Evolutionary conservation across 352 stramenopile species (phyloP), one percentile per base, ranked within the genome.

Genomic region (Globisporangium spinosum): DNA sequence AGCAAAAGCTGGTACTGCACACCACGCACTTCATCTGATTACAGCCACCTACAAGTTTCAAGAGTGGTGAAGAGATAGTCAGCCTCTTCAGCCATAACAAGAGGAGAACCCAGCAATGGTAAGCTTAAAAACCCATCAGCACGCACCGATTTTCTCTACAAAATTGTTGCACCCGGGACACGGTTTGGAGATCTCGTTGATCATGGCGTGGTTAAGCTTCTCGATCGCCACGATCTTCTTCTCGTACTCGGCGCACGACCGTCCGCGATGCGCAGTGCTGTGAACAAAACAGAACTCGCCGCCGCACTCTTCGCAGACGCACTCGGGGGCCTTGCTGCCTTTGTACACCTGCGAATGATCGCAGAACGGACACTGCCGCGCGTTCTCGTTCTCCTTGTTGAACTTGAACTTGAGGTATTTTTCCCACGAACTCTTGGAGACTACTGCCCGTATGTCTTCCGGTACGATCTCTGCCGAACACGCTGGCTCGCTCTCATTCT

Each of bases 11-110:
- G 32, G 78, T 89, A 22, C 69, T 76, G 71, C 90, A 97, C 29
- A 85, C 83, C 15, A 84, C 76, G 61, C 90, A 97, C 66, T 91
- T 94, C 75, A 98, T 96, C 69, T 97, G 90, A 67, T 97, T 97
- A 70, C 92, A 98, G 0, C 90, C 90, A n/a, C 85, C 87, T 79
- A 20, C 25, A 13, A 6, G 13, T 4, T 34, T 49, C 6, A 23
- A 5, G 5, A 23, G 7, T 10, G n/a, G 13, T 1, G 38, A 58
- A 58, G 27, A 40, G 0, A 25, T 23, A 64, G 22, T 60, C 32
- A 58, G 34, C 32, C 9, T 23, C 23, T 38, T 43, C 17, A 58
- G 1, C 15, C 38, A 22, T 8, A 25, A 43, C 1, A 40, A 25
- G 0, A 8, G 9, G 20, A 27, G 40, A 27, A 35, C 10, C 34